Percentiles rank a stretch among this genome's conserved stretches.
Evolutionary conservation across 768 basidiomycete species (phyloP).

Genomic region (Termitomyces bulborhizus): DNA sequence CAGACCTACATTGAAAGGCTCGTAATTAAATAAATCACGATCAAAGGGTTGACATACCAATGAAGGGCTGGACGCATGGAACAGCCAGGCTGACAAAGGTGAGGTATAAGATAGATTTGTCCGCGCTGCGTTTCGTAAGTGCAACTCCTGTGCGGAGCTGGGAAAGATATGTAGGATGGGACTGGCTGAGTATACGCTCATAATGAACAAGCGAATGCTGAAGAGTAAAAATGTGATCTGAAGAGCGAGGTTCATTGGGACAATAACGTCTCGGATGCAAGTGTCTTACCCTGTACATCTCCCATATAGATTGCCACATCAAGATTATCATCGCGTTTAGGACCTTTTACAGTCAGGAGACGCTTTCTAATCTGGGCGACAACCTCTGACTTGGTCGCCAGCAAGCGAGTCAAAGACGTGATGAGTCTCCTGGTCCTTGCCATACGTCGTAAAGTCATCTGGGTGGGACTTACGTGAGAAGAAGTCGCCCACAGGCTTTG

Average conservation of each 20-base stretch:
- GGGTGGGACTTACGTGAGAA: constrained; percentile 25
- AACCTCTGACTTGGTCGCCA: constrained; percentile 80
- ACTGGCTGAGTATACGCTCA: constrained; percentile 83
- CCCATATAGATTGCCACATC: constrained; percentile 86
- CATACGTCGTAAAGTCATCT: constrained; percentile 65
- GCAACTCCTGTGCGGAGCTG: constrained; percentile 63
- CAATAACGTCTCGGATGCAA: background rate
- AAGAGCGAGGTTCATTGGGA: constrained; percentile 4
- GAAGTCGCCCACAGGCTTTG: constrained; percentile 11
- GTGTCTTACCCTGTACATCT: constrained; percentile 73
- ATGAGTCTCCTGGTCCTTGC: constrained; percentile 73
- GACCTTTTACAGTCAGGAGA: constrained; percentile 38
- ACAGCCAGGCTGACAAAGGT: constrained; percentile 63
- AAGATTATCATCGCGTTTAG: constrained; percentile 41
- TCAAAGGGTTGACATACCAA: constrained; percentile 35
- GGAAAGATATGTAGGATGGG: constrained; percentile 80
- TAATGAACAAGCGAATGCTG: constrained; percentile 82
- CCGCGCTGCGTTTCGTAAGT: constrained; percentile 53
- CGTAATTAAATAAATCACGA: background rate
- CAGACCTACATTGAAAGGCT: constrained; percentile 35
- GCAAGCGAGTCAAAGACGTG: constrained; percentile 67
- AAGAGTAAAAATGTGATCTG: constrained; percentile 87
- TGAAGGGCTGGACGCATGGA: constrained; percentile 54
- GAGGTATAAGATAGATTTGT: constrained; percentile 61
- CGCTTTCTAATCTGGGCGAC: constrained; percentile 76